Conservation (phyloP, 495 filamentous ascomycete species). For the Penicillium macrosclerotiorum region DNA sequence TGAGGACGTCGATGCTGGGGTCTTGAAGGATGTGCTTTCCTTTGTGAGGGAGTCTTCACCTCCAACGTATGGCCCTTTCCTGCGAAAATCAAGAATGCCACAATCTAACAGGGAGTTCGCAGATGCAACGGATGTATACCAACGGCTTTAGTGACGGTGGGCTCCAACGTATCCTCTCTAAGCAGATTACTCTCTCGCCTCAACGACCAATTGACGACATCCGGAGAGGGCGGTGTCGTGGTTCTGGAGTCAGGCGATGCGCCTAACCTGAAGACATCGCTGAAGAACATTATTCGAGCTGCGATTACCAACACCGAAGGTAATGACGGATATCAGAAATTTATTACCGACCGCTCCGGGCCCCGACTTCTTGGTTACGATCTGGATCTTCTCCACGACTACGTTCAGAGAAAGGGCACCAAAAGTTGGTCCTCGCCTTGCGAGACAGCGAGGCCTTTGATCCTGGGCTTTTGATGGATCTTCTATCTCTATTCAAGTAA, state of each 20-base stretch:
- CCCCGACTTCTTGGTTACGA: slow-evolving; percentile 86
- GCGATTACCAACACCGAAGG: slow-evolving; percentile 56
- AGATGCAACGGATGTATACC: slow-evolving; percentile 60
- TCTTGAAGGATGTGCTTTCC: slow-evolving; percentile 62
- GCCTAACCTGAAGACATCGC: slow-evolving; percentile 73
- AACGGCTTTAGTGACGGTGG: slow-evolving; percentile 77
- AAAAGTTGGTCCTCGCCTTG: slow-evolving; percentile 72
- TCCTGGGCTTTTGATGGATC: slow-evolving; percentile 68
- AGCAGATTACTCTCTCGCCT: slow-evolving; percentile 63
- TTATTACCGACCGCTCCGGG: slow-evolving; percentile 52
- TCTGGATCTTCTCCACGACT: slow-evolving; percentile 72
- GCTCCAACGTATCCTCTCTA: slow-evolving; percentile 82
- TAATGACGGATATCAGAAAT: slow-evolving; percentile 43
- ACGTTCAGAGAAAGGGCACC: slow-evolving; percentile 53
- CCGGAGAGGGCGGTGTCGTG: slow-evolving; percentile 57
- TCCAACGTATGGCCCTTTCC: slow-evolving; percentile 32
- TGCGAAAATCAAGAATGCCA: not conserved
- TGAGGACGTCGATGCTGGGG: slow-evolving; percentile 47
- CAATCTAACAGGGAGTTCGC: slow-evolving; percentile 1
- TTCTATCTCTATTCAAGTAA: slow-evolving; percentile 76
- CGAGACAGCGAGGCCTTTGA: slow-evolving; percentile 95
- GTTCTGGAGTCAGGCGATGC: slow-evolving; percentile 73
- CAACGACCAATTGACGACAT: slow-evolving; percentile 52
- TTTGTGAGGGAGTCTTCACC: slow-evolving; percentile 60
- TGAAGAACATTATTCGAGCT: slow-evolving; percentile 81